Percentiles rank a stretch among this genome's conserved stretches.
Conservation (phyloP, 208 protist genomes). For the Vickermania spadyakhi region DNA sequence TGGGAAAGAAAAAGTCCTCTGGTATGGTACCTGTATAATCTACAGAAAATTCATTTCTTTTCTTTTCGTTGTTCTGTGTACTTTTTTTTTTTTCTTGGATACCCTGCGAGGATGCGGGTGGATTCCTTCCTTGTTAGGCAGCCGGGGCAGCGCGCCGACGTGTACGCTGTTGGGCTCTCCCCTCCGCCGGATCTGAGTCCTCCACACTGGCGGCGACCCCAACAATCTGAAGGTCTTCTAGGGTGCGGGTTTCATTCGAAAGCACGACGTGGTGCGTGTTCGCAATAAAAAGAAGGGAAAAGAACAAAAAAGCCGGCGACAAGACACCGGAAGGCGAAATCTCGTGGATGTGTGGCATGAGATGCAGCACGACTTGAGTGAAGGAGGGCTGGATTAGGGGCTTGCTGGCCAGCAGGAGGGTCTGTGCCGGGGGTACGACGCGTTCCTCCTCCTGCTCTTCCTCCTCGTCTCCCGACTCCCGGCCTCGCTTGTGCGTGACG, state of each 20-base stretch:
- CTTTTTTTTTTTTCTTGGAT: no score
- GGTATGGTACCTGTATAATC: no score
- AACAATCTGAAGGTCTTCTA: constrained; percentile 55
- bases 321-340: constrained; percentile 72
- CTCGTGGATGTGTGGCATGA: constrained; percentile 51
- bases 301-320: constrained; percentile 89
- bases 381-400: constrained; percentile 41
- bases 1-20: no score
- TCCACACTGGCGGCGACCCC: constrained; percentile 27
- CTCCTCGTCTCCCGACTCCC: not conserved
- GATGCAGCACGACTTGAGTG: constrained; percentile 47
- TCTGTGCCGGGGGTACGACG: not conserved
- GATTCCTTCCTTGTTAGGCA: no score
- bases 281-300: constrained; percentile 83
- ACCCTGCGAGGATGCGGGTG: no score
- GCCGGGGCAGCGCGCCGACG: no score
- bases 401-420: no score
- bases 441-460: constrained; percentile 2
- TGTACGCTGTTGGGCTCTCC: no score
- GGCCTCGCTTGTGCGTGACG: not conserved
- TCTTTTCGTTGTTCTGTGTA: no score
- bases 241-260: constrained; percentile 29
- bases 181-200: not conserved
- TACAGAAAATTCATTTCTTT: no score
- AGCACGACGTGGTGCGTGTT: constrained; percentile 85